phyloP scores from a whole-genome alignment of 306 rosid genomes.

The Psophocarpus tetragonolobus region DNA sequence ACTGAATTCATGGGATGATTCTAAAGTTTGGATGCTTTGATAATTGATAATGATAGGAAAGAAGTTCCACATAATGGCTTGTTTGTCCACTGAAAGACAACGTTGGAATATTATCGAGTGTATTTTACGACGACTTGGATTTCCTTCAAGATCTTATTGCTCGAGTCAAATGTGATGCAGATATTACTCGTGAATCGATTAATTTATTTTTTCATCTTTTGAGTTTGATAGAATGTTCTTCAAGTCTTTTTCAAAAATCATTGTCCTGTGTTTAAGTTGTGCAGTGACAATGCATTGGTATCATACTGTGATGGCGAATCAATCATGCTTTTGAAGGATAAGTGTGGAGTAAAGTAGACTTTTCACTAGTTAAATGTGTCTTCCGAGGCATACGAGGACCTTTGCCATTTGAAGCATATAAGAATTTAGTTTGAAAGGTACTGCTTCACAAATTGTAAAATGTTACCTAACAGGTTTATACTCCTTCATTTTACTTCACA shows the following conservation, averaged over 20 bases:
- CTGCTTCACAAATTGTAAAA: neutral
- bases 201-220: neutral
- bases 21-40: neutral
- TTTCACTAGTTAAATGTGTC: neutral
- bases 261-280: neutral
- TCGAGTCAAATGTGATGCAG: conserved; percentile 28
- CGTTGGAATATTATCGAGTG: neutral
- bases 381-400: neutral
- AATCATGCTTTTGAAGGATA: conserved; percentile 20
- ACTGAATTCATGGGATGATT: neutral
- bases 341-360: neutral
- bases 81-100: conserved; percentile 1
- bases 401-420: conserved; percentile 1
- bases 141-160: neutral
- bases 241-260: conserved; percentile 24
- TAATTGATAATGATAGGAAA: conserved; percentile 22
- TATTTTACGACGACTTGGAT: neutral
- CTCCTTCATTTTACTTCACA: neutral
- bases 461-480: neutral
- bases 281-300: neutral
- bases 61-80: neutral
- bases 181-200: conserved; percentile 14
- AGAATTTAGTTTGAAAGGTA: neutral
- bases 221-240: conserved; percentile 10
- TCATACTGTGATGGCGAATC: neutral